Conservation (phyloP, 306 rosid species). For the Lablab purpureus region DNA sequence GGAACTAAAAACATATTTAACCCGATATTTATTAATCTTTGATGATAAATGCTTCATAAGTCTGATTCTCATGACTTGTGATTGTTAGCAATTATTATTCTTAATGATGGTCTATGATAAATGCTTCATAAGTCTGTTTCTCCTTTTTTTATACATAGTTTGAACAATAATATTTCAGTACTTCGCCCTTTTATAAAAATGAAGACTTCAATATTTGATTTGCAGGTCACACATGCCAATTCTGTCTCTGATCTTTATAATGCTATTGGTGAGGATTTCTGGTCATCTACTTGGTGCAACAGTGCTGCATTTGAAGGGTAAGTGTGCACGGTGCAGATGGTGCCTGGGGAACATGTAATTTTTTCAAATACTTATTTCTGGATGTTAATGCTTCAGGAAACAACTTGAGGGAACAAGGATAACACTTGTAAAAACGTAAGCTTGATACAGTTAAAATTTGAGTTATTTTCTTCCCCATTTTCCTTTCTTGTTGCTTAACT, state of each 20-base stretch:
- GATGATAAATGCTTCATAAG: conserved; percentile 1
- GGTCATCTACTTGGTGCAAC: conserved; percentile 95
- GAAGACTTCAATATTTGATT: conserved; percentile 34
- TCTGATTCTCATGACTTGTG: not conserved
- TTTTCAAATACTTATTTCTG: conserved; percentile 51
- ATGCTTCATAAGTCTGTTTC: conserved; percentile 16
- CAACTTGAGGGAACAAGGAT: conserved; percentile 96
- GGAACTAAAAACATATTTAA: too few species aligned
- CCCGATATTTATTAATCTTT: not conserved
- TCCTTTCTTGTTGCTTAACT: conserved; percentile 9
- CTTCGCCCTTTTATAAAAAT: not conserved
- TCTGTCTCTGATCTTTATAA: conserved; percentile 86
- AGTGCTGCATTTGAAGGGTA: conserved; percentile 92
- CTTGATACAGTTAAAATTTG: conserved; percentile 30
- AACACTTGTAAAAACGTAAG: conserved; percentile 76
- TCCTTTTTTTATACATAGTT: not conserved
- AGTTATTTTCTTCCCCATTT: conserved; percentile 38
- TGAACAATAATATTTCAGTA: conserved; percentile 13
- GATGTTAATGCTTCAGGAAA: conserved; percentile 74
- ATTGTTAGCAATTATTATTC: not conserved
- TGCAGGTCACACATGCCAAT: conserved; percentile 81
- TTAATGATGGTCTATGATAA: not conserved
- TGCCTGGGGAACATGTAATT: conserved; percentile 29
- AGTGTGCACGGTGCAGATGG: conserved; percentile 37
- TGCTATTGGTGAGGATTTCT: conserved; percentile 89